These are phyloP conservation scores for Phoenix roebelenii DNA, from an alignment of 176 grass and related monocot species.

Conservation along the genomic window DNA sequence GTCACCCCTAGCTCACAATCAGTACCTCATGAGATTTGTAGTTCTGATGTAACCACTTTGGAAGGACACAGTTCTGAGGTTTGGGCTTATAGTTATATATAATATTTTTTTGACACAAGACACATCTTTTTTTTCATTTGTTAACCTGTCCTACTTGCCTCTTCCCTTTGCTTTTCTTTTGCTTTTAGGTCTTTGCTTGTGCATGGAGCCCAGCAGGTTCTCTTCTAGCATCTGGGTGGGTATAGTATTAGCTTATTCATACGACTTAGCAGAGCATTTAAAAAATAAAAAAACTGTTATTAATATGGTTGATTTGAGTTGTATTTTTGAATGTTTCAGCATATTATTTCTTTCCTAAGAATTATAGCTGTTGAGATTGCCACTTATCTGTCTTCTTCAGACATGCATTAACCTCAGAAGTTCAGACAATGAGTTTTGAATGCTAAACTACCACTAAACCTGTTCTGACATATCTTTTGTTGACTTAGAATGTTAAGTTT, in stretches of 20 bases:
- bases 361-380: too few relatives aligned
- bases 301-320: too few relatives aligned
- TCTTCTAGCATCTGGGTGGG: conserved; percentile 93
- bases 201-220: conserved; percentile 95
- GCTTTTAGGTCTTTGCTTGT: conserved; percentile 86
- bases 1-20: conserved; percentile 21
- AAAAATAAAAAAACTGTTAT: too few relatives aligned
- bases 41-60: conserved; percentile 74
- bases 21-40: conserved; percentile 57
- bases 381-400: too few relatives aligned
- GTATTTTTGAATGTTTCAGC: too few relatives aligned
- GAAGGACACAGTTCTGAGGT: conserved; percentile 98
- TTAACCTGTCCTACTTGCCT: conserved; percentile 8
- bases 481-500: too few relatives aligned
- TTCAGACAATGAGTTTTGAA: too few relatives aligned
- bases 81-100: conserved; percentile 3
- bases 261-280: neutral
- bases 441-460: too few relatives aligned
- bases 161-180: conserved; percentile 20
- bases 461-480: too few relatives aligned
- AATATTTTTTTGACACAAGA: conserved; percentile 5
- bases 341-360: too few relatives aligned
- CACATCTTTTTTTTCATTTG: neutral
- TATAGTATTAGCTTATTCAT: conserved; percentile 8
- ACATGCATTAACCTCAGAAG: too few relatives aligned